A percentile compares a stretch with the other conserved stretches of the same genome.
These are phyloP conservation scores for Beauveria scarabaeidicola DNA, from an alignment of 2,329 filamentous ascomycete genomes.

Conservation along the genomic window DNA sequence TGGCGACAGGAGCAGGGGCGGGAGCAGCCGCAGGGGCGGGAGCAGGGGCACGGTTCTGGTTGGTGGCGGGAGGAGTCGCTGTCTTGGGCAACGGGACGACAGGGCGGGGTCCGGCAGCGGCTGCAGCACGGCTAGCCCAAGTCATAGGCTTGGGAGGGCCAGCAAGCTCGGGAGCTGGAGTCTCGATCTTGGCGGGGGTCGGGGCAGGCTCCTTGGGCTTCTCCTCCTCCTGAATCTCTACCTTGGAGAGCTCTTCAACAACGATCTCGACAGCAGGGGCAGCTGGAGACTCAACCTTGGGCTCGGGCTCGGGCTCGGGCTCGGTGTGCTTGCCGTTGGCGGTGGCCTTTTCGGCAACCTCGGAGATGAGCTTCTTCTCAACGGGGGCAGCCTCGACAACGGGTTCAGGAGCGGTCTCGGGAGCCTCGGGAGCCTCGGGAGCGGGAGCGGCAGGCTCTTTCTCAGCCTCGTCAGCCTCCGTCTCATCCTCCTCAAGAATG, in stretches of 20 bases:
- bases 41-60: conserved; percentile 43
- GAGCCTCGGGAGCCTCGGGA: conserved; percentile 19
- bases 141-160: conserved; percentile 53
- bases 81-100: conserved; percentile 51
- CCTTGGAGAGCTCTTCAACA: conserved; percentile 45
- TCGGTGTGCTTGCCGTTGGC: conserved; percentile 10
- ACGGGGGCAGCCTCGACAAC: conserved; percentile 17
- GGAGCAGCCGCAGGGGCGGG: conserved; percentile 34
- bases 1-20: conserved; percentile 36
- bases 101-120: conserved; percentile 45
- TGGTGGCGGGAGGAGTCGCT: conserved; percentile 40
- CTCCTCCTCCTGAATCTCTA: conserved; percentile 50
- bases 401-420: conserved; percentile 19
- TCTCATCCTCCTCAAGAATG: conserved; percentile 75
- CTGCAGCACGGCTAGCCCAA: conserved; percentile 64
- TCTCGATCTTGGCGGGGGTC: conserved; percentile 33
- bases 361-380: conserved; percentile 15
- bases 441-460: conserved; percentile 28
- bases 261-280: conserved; percentile 17
- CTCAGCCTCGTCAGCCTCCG: conserved; percentile 42
- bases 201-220: conserved; percentile 57
- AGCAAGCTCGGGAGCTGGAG: conserved; percentile 41
- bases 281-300: conserved; percentile 15
- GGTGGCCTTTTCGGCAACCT: conserved; percentile 22
- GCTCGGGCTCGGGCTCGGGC: conserved; percentile 21